These are phyloP conservation scores for Oenanthe sinensis DNA, from an alignment of 129 eudicot genomes.

Conservation along the genomic window DNA sequence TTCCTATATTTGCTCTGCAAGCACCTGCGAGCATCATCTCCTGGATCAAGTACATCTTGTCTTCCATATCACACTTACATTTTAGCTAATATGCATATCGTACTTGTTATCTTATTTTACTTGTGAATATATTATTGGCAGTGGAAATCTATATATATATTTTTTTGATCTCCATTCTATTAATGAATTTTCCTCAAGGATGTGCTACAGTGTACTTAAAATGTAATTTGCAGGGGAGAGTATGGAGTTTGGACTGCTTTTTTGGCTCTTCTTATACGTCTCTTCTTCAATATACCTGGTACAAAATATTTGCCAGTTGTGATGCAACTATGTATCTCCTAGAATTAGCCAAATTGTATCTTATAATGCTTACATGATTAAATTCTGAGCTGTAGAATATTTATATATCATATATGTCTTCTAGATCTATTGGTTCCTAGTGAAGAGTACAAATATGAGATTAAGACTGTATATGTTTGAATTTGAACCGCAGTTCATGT, in stretches of 20 bases:
- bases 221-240: conserved; percentile 61
- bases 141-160: background rate
- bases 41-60: conserved; percentile 76
- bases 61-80: too few relatives aligned
- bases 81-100: background rate
- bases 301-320: background rate
- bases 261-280: conserved; percentile 81
- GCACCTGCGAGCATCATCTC: conserved; percentile 69
- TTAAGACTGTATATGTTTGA: background rate
- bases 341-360: background rate
- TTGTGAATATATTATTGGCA: background rate
- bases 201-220: conserved; percentile 8
- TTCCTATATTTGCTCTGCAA: conserved; percentile 80
- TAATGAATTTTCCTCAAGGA: background rate
- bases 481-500: background rate
- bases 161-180: background rate
- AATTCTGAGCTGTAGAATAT: background rate
- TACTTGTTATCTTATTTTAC: background rate
- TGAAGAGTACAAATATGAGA: too few relatives aligned
- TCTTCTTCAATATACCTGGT: conserved; percentile 88
- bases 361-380: background rate
- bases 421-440: too few relatives aligned
- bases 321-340: background rate
- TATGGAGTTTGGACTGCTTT: conserved; percentile 95
- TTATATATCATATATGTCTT: background rate